Percentiles rank a stretch among this genome's conserved stretches.
Evolutionary conservation across 108 stramenopile genomes (phyloP).

Genomic region (Pseudonitzschia multiseries): DNA sequence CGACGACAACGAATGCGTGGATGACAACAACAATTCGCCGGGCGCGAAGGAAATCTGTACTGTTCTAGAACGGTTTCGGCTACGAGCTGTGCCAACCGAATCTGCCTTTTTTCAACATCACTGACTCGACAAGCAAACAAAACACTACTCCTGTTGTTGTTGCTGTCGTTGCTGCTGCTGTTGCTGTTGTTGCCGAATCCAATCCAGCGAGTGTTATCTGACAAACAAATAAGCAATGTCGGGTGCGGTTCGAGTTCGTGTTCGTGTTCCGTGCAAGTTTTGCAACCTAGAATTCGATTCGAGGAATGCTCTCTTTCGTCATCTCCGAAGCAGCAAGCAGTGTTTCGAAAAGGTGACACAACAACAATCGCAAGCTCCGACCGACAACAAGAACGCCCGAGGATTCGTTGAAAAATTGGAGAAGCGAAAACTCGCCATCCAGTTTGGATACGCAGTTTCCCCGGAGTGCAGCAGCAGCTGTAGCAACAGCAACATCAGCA

Average conservation of each 20-base stretch:
- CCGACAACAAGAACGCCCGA: background rate
- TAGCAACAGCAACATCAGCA: no score
- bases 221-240: background rate
- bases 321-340: constrained; percentile 40
- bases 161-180: no score
- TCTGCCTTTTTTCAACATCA: no score
- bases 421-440: constrained; percentile 16
- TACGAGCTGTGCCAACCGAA: no score
- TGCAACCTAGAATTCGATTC: constrained; percentile 51
- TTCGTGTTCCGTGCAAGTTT: constrained; percentile 2
- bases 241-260: no score
- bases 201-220: no score
- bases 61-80: no score
- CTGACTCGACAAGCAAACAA: no score
- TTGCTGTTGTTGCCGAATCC: no score
- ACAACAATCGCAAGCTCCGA: background rate
- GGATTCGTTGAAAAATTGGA: constrained; percentile 2
- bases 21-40: background rate
- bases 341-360: background rate
- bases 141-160: no score
- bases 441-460: constrained; percentile 22
- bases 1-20: background rate
- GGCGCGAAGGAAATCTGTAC: background rate
- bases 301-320: constrained; percentile 76
- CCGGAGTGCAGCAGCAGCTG: background rate